Evolutionary conservation across 495 filamentous ascomycete genomes (phyloP).

Genomic region (Aspergillus incahuasiensis): DNA sequence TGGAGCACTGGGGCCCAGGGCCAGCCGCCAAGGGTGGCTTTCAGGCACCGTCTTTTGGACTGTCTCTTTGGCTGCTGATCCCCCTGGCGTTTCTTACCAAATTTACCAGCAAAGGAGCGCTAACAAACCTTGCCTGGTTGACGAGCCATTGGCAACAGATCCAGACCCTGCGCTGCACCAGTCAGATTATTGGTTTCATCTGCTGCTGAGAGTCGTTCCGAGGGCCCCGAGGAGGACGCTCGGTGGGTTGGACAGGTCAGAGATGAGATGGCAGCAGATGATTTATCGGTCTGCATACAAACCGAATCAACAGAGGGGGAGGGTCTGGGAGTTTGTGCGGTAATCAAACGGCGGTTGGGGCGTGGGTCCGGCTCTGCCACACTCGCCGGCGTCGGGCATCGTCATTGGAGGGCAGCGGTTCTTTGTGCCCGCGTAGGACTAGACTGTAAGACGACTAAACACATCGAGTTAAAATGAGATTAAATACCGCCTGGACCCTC

Average conservation of each 20-base stretch:
- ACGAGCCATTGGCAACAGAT: not conserved
- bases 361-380: constrained; percentile 3
- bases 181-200: constrained; percentile 3
- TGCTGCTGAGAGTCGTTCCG: not conserved
- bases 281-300: not conserved
- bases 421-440: not conserved
- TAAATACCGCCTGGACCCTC: constrained; percentile 18
- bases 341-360: not conserved
- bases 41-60: constrained; percentile 10
- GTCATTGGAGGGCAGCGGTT: not conserved
- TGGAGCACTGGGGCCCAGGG: not conserved
- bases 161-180: constrained; percentile 7
- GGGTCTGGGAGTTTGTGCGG: not conserved
- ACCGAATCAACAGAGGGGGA: not conserved
- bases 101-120: not conserved
- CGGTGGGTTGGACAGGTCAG: constrained; percentile 9
- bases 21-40: constrained; percentile 3
- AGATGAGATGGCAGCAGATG: constrained; percentile 11
- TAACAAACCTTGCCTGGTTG: constrained; percentile 5
- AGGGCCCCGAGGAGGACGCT: not conserved
- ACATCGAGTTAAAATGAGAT: constrained; percentile 6
- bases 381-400: not conserved
- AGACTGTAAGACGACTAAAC: constrained; percentile 1
- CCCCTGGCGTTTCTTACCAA: constrained; percentile 6
- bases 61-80: constrained; percentile 8